Evolutionary conservation across 148 eudicot genomes (phyloP).

Genomic region (Gaultheria prostrata): DNA sequence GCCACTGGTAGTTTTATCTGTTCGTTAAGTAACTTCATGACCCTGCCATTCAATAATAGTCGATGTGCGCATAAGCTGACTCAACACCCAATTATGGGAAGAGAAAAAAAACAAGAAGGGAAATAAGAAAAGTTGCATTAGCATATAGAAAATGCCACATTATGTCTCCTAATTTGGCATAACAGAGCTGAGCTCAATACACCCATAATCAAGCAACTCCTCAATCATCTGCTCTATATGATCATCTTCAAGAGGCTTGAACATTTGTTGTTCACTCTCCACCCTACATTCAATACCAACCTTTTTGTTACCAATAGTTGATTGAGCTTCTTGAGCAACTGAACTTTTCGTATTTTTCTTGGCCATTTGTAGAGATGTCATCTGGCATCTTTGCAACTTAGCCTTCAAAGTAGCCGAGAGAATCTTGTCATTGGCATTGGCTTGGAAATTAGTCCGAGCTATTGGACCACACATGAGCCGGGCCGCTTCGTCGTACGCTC

Average conservation of each 20-base stretch:
- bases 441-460: constrained; percentile 50
- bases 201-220: constrained; percentile 73
- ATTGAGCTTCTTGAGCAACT: constrained; percentile 10
- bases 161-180: constrained; percentile 20
- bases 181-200: constrained; percentile 60
- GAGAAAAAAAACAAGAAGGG: too few relatives aligned
- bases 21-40: too few relatives aligned
- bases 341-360: constrained; percentile 15
- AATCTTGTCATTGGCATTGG: constrained; percentile 31
- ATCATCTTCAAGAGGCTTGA: constrained; percentile 58
- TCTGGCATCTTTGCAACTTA: constrained; percentile 55
- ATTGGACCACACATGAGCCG: constrained; percentile 59
- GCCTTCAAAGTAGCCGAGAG: constrained; percentile 57
- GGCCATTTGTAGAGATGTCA: constrained; percentile 45
- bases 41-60: too few relatives aligned
- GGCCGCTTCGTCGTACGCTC: constrained; percentile 74
- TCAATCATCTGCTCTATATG: constrained; percentile 91
- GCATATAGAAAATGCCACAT: neutral
- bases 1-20: too few relatives aligned
- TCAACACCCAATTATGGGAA: too few relatives aligned
- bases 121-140: neutral
- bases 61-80: too few relatives aligned
- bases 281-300: constrained; percentile 3
- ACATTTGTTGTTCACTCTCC: constrained; percentile 30
- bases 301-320: constrained; percentile 13